These are phyloP conservation scores for Rhodotorula sp. DNA, from an alignment of 1,284 basidiomycete genomes.

Conservation along the genomic window DNA sequence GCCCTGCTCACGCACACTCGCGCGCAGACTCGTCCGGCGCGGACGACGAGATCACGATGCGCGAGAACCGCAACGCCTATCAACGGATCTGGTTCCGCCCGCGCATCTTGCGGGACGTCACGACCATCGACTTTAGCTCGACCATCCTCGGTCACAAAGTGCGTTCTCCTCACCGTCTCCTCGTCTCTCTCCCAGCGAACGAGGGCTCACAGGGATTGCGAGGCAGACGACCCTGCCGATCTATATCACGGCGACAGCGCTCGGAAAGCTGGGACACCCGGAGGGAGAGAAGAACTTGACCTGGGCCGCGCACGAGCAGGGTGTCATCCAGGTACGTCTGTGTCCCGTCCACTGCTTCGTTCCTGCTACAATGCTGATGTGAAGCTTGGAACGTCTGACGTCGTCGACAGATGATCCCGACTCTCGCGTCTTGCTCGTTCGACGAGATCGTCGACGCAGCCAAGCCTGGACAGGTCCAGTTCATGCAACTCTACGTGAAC, in stretches of 20 bases:
- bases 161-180: constrained; percentile 7
- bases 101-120: constrained; percentile 78
- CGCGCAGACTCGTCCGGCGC: constrained; percentile 54
- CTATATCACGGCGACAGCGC: constrained; percentile 59
- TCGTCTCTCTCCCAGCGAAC: background rate
- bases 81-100: constrained; percentile 89
- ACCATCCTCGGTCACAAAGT: constrained; percentile 62
- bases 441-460: constrained; percentile 85
- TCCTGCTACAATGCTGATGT: background rate
- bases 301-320: constrained; percentile 72
- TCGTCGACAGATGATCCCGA: constrained; percentile 61
- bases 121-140: constrained; percentile 77
- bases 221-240: constrained; percentile 53
- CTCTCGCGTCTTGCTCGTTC: constrained; percentile 57
- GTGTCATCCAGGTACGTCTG: constrained; percentile 63
- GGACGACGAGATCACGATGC: constrained; percentile 50
- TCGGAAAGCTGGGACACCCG: constrained; percentile 73
- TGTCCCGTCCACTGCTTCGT: background rate
- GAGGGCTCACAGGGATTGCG: background rate
- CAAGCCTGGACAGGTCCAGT: constrained; percentile 63
- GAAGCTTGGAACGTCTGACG: too few relatives aligned
- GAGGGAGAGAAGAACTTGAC: constrained; percentile 64
- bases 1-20: background rate
- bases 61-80: constrained; percentile 85
- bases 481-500: constrained; percentile 63